Evolutionary conservation across 805 yeast genomes (phyloP), one percentile per base, ranked within the genome.

Genomic region (Zygoascus flipseniorum): DNA sequence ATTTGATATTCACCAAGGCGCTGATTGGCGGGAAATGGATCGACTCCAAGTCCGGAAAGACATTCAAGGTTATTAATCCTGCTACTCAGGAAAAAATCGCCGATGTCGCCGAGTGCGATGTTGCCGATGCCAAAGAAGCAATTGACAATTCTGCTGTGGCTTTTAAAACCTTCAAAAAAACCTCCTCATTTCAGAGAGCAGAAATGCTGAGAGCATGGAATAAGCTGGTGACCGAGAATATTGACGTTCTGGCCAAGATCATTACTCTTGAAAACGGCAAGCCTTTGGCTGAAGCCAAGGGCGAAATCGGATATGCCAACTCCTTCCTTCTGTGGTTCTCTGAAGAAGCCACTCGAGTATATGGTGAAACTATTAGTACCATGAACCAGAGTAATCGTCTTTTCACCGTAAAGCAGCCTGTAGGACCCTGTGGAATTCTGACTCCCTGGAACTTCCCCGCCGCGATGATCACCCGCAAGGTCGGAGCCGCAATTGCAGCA

Each of bases 401-500:
- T 53, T 56, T 82, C 52, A 72, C 87, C 3, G 57, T 80, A 54
- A 77, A 80, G 58, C 88, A 84, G 65, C 90, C 95, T n/a, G 72
- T 86, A 46, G 95, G 95, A 5, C 88, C 83, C 1, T 83, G 85
- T 60, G 90, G 89, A 8, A 77, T 85, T 49, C 64, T 85, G 59
- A 83, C 90, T 4, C 92, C 93, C 2, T 86, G 92, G 92, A 86
- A 86, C 67, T 86, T 86, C 68, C 93, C 93, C 5, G 69, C 80
- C 28, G 87, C 89, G 18, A 83, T 84, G 88, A 81, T 83, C 55
- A 77, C 88, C 2, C 72, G 89, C 58, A 85, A 84, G 62, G 69
- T 81, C 49, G 89, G 83, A 26, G 89, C 90, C 31, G 88, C 88
- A 1, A 61, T 83, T 20, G 90, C 92, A 14, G 86, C 86, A 18